A percentile compares a stretch with the other conserved stretches of the same genome.
Conservation (phyloP, 768 basidiomycete genomes). For the Phanerochaete sordida region DNA sequence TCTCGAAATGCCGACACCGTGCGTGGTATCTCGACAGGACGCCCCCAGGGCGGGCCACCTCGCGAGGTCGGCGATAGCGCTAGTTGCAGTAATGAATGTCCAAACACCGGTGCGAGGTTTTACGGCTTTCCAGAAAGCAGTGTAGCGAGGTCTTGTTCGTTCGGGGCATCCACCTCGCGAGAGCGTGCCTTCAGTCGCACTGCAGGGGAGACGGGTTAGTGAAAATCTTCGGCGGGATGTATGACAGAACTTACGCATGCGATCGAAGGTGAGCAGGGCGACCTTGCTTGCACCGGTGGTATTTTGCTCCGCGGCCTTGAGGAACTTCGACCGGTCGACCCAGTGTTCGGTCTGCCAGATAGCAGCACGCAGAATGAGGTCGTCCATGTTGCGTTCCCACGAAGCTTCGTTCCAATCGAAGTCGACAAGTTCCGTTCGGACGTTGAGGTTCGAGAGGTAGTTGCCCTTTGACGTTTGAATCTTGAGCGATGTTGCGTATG, state of each 20-base stretch:
- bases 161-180: constrained; percentile 78
- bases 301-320: constrained; percentile 43
- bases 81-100: neutral
- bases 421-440: constrained; percentile 83
- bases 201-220: constrained; percentile 27
- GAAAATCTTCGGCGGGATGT: neutral
- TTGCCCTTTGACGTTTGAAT: constrained; percentile 95
- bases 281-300: constrained; percentile 66
- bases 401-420: constrained; percentile 42
- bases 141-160: constrained; percentile 79
- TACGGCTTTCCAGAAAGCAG: constrained; percentile 45
- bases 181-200: constrained; percentile 91
- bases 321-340: constrained; percentile 75
- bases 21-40: neutral
- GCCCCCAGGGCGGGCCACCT: constrained; percentile 6
- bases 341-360: constrained; percentile 94
- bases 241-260: constrained; percentile 67
- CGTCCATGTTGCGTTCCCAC: constrained; percentile 85
- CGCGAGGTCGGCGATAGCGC: neutral
- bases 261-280: constrained; percentile 85
- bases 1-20: neutral
- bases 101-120: neutral
- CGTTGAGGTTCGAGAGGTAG: constrained; percentile 77
- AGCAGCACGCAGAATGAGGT: constrained; percentile 88
- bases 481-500: constrained; percentile 77